Evolutionary conservation across 495 filamentous ascomycete species (phyloP).

Genomic region (Daldinia loculata): DNA sequence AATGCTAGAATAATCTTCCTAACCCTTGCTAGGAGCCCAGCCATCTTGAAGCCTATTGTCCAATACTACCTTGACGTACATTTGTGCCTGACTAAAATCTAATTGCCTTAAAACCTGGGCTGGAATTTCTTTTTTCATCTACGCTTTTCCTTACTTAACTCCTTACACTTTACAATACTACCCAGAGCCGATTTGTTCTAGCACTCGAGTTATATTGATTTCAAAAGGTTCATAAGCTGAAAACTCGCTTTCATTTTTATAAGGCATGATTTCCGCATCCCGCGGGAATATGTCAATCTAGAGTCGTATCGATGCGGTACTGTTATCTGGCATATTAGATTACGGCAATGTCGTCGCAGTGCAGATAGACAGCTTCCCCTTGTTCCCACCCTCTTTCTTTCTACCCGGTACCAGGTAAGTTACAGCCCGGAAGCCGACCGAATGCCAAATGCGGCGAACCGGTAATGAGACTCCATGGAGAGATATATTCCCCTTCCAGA

Average conservation of each 20-base stretch:
- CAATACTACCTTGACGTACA: not conserved
- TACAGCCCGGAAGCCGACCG: not conserved
- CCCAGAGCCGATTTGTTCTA: not conserved
- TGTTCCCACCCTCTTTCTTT: constrained; percentile 5
- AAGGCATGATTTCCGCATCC: no score
- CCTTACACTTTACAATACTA: not conserved
- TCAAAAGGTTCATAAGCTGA: no score
- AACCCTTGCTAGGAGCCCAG: not conserved
- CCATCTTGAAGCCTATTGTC: constrained; percentile 6
- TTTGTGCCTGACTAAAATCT: not conserved
- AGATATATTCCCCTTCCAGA: not conserved
- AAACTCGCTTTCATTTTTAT: no score
- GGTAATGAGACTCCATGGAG: not conserved
- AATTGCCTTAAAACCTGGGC: not conserved
- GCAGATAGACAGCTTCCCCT: constrained; percentile 24
- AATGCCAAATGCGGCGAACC: not conserved
- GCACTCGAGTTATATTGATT: not conserved
- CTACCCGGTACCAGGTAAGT: constrained; percentile 22
- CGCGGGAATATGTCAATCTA: constrained; percentile 1
- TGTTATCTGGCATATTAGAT: constrained; percentile 8
- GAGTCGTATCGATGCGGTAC: constrained; percentile 6
- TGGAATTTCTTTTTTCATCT: not conserved
- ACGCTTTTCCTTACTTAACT: not conserved
- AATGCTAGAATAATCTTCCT: not conserved
- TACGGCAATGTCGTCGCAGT: constrained; percentile 23